These are phyloP conservation scores for Lenwebbia sp. DNA, from an alignment of 345 rosid species.

Conservation along the genomic window DNA sequence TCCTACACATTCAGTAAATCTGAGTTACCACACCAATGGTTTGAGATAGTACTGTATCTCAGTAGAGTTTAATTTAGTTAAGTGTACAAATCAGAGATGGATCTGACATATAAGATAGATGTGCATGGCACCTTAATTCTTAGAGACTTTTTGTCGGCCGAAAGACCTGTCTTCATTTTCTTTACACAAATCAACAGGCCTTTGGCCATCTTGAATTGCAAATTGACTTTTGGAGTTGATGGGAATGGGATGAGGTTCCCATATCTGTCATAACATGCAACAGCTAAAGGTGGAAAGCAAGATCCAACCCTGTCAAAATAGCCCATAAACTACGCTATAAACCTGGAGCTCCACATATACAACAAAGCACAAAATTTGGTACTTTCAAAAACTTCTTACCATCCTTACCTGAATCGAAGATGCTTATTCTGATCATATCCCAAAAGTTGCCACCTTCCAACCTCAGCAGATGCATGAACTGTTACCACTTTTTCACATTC, in stretches of 20 bases:
- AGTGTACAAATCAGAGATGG: background rate
- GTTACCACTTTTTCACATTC: slow-evolving; percentile 20
- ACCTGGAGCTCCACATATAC: background rate
- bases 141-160: slow-evolving; percentile 17
- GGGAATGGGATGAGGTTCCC: slow-evolving; percentile 29
- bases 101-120: background rate
- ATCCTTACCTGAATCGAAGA: background rate
- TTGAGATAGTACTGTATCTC: background rate
- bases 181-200: slow-evolving; percentile 6
- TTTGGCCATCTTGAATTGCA: slow-evolving; percentile 11
- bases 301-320: slow-evolving; percentile 46
- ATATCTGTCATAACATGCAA: slow-evolving; percentile 42
- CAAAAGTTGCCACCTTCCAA: slow-evolving; percentile 35
- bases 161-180: slow-evolving; percentile 24
- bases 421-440: background rate
- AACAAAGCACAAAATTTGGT: background rate
- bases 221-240: slow-evolving; percentile 20
- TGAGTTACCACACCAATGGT: background rate
- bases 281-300: slow-evolving; percentile 13
- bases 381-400: background rate
- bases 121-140: slow-evolving; percentile 25
- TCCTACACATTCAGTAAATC: slow-evolving; percentile 19
- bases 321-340: background rate
- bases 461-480: slow-evolving; percentile 29
- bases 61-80: background rate